These are phyloP conservation scores for Leishmania lainsoni DNA, from an alignment of 208 protist genomes.

Conservation along the genomic window DNA sequence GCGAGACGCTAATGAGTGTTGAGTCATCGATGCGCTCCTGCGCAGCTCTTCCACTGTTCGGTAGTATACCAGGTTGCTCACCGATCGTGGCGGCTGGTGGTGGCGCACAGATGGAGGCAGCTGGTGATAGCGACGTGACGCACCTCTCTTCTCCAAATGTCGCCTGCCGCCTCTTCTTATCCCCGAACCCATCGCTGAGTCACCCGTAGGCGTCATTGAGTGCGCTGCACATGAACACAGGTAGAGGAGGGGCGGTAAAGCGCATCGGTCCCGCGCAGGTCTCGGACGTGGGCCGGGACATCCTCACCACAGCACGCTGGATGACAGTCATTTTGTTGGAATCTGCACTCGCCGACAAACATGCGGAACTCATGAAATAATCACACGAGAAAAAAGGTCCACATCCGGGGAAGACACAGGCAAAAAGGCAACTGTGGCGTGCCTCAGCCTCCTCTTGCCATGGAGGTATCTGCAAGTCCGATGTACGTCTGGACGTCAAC, in stretches of 20 bases:
- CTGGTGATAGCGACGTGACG: not conserved
- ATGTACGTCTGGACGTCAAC: not conserved
- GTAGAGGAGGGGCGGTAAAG: not conserved
- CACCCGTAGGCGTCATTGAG: not conserved
- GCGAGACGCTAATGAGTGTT: not conserved
- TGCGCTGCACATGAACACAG: not conserved
- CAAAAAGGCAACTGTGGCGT: not conserved
- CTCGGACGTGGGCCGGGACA: not conserved
- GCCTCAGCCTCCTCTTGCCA: not conserved
- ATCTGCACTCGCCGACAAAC: not conserved
- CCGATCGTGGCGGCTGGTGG: slow-evolving; percentile 11
- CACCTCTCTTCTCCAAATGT: not conserved
- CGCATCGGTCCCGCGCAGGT: not conserved
- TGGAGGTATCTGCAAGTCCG: not conserved
- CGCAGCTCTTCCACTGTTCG: not conserved
- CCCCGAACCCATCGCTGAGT: slow-evolving; percentile 1
- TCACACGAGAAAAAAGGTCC: not conserved
- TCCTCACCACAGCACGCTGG: not conserved
- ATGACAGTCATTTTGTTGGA: not conserved
- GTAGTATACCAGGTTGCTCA: slow-evolving; percentile 16
- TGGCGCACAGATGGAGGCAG: not conserved
- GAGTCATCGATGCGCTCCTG: not conserved
- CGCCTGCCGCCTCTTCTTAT: slow-evolving; percentile 22
- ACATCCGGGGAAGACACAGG: not conserved
- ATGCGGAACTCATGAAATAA: not conserved